Evolutionary conservation across 345 rosid genomes (phyloP), one percentile per base, ranked within the genome.

Genomic region (Populus pruinosa): DNA sequence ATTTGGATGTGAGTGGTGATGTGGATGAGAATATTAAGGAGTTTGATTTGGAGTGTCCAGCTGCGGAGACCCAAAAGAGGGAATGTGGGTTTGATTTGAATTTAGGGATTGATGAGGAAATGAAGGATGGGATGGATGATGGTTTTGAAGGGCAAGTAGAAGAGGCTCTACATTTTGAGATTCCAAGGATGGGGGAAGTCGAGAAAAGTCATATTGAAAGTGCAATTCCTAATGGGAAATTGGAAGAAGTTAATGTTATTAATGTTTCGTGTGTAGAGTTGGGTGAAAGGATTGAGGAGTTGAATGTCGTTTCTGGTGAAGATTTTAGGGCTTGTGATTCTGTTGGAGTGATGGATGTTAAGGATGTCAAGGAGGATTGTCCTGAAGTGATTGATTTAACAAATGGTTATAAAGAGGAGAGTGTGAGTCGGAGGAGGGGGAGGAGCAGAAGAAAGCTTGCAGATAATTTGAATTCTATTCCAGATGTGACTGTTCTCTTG

Each of bases 21-120:
- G 67, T 77, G 79, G 92, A 87, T 43, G 90, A 82, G 76, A 74
- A 39, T 78, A 69, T 80, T 79, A 75, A 63, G 77, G 76, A 69
- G 62, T 39, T 21, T 71, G 70, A 23, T 68, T 41, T 41, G 73
- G 77, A 63, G 39, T 70, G 74, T 69, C 74, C 49, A 78, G 78
- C 68, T 67, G 41, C 39, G 70, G 75, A 76, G 71, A 44, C 75
- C 18, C 84, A 38, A 80, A 86, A 87, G 84, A 90, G 71, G 80
- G 89, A 84, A 69, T 80, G 87, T 20, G 77, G 84, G 41, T 91
- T 96, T 83, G 98, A 93, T 92, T 89, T 93, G 87, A 96, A 96
- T 85, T 77, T 92, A 81, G 93, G 84, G 44, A 82, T 83, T 63
- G 88, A 86, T 67, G 84, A 77, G 49, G 96, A 88, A 50, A 75